Evolutionary conservation across 495 filamentous ascomycete species (phyloP).

Genomic region (Neurospora sp.): DNA sequence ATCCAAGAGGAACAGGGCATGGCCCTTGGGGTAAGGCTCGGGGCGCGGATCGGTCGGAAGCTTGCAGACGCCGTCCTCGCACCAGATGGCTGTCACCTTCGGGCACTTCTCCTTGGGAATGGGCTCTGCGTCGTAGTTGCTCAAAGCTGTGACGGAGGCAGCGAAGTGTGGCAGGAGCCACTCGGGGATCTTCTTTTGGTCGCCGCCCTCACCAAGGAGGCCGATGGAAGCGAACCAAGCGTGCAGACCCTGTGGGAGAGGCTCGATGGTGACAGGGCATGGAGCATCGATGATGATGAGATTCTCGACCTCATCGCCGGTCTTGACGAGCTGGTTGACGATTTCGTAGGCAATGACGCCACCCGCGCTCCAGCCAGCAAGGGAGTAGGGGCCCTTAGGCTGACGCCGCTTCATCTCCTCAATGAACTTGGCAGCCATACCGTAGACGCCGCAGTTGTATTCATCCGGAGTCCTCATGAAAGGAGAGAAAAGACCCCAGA

Average conservation of each 20-base stretch:
- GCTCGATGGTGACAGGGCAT: slow-evolving; percentile 65
- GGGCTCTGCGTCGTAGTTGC: slow-evolving; percentile 57
- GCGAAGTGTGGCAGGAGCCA: slow-evolving; percentile 85
- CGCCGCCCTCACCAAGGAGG: slow-evolving; percentile 58
- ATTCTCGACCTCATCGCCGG: slow-evolving; percentile 59
- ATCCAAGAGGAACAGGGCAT: slow-evolving; percentile 71
- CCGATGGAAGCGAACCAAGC: slow-evolving; percentile 71
- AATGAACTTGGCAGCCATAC: slow-evolving; percentile 47
- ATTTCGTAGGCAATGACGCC: slow-evolving; percentile 85
- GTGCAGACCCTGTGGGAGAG: slow-evolving; percentile 66
- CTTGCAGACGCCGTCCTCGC: slow-evolving; percentile 70
- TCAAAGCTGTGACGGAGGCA: slow-evolving; percentile 62
- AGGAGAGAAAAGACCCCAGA: slow-evolving; percentile 57
- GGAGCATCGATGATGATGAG: slow-evolving; percentile 80
- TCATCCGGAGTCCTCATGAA: slow-evolving; percentile 49
- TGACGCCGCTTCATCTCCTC: slow-evolving; percentile 53
- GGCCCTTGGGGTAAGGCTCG: slow-evolving; percentile 57
- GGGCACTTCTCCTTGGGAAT: slow-evolving; percentile 44
- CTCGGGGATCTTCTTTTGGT: slow-evolving; percentile 47
- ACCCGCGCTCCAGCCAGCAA: slow-evolving; percentile 78
- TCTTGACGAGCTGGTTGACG: slow-evolving; percentile 56
- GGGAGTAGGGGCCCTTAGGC: slow-evolving; percentile 54
- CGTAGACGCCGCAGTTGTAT: slow-evolving; percentile 45
- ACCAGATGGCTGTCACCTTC: slow-evolving; percentile 65
- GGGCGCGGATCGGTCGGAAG: slow-evolving; percentile 57